Base-by-base conservation (phyloP, 306 rosid genomes). In the Inga leiocalycina region DNA sequence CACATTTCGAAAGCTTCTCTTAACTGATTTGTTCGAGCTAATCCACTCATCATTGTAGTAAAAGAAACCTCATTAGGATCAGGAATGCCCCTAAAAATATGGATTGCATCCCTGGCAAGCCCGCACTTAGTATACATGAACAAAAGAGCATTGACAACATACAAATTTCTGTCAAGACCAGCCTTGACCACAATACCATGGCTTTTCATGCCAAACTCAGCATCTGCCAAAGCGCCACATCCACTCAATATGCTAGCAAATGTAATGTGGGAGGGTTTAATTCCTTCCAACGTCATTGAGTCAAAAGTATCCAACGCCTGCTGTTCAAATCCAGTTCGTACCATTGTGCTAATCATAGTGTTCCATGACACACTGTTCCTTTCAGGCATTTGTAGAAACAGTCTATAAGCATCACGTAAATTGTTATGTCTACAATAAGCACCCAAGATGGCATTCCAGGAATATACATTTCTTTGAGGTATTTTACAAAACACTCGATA, bases 1-100 rank as follows among this genome's bases (percentile, higher is more conserved):
- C 90, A 90, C 90, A 88, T 79, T 32, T 87, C 86, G 27, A 71
- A 84, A 72, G 94, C 93, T 83, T 91, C 93, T 67, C 32, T 37
- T 6, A 84, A 89, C 65, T 85, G 86, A 77, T 85, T 83, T 0
- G 87, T 88, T 72, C 72, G 0, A 90, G 89, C 84, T 66, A 93
- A 87, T 4, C 93, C 96, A 64, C 88, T 81, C 90, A 93, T 90
- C 90, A 93, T 83, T 32, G 93, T 87, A 1, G 98, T 93, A 84
- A 93, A 91, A 68, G 96, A 86, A 84, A 93, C 94, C 86, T 90
- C 94, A 80, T 91, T 93, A 43, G 91, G 96, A 49, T 93, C 91
- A 65, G 39, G 56, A 84, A 93, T 84, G 74, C 70, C 92, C 81
- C 52, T 66, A 52, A 91, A 93, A 86, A 89, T 87, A 79, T 43